Base-by-base conservation (phyloP, 768 basidiomycete species). In the Coprinopsis marcescibilis region DNA sequence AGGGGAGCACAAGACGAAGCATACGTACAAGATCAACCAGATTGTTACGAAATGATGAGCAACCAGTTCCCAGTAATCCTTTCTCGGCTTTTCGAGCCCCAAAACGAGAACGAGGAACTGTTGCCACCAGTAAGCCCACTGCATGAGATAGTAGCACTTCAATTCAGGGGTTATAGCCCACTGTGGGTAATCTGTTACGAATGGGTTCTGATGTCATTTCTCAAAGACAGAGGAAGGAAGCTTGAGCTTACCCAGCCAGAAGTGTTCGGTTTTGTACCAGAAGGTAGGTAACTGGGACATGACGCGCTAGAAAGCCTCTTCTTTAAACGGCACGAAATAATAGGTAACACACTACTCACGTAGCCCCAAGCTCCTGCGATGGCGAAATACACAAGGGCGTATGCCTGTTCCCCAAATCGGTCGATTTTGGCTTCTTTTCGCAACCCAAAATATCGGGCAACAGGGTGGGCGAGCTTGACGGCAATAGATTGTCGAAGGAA, bases 101-200 rank as follows among this genome's bases (percentile, higher is more conserved):
- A 94, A 76, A 2, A 86, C 67, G 6, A 97, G 75, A 14, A 99
- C 83, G 15, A 98, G 65, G 50, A 94, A 74, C 62, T 99, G 93
- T 59, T 98, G 94, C 38, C 81, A 77, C 96, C 96, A 98, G 64
- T 96, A 97, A 2, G 93, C 74, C 50, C 80, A 77, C 60, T 99
- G 95, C 69, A 93, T 78, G 46, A 99, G 81, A 62, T 98, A 98
- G 69, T 96, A 98, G 36, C 76, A 65, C 67, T 99, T 99, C 55
- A 98, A 68, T 52, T 81, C 76, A 0, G 82, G 80, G 20, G 76
- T 77, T 86, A 99, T 89, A 37, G 85, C 76, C 84, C 87, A 89
- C 59, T 89, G 80, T 14, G 94, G 94, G 59, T 95, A 96, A 47
- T 79, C 89, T 91, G 15, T 5, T 23, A 8, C 21, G 10, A 4